Conservation (phyloP, 2,329 filamentous ascomycete genomes). For the Dissoconium aciculare region DNA sequence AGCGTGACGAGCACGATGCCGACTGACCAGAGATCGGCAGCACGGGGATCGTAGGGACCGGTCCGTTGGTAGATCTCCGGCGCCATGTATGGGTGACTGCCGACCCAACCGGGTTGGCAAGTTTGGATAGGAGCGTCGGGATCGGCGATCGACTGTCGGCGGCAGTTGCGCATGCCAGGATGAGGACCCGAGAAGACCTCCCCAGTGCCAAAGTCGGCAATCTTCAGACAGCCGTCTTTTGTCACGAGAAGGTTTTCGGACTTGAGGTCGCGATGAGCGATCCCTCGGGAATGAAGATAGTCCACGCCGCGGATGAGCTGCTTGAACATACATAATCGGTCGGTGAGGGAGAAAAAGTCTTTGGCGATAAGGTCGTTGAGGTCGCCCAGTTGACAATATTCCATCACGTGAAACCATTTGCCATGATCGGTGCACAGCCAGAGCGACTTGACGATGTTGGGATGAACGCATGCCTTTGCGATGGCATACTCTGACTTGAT, state of each 20-base stretch:
- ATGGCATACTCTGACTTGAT: constrained; percentile 86
- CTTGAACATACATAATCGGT: constrained; percentile 77
- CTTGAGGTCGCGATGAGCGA: constrained; percentile 84
- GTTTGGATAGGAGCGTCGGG: constrained; percentile 56
- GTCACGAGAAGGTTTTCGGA: constrained; percentile 73
- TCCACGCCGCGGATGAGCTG: constrained; percentile 69
- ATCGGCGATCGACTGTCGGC: constrained; percentile 48
- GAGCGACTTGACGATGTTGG: constrained; percentile 72
- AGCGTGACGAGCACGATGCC: constrained; percentile 72
- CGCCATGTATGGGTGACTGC: constrained; percentile 73
- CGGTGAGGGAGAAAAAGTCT: constrained; percentile 50
- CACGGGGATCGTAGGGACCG: constrained; percentile 54
- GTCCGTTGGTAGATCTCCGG: constrained; percentile 66
- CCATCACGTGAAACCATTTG: constrained; percentile 86
- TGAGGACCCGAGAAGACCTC: constrained; percentile 74
- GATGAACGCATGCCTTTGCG: constrained; percentile 69
- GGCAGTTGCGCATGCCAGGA: constrained; percentile 48
- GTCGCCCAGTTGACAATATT: constrained; percentile 73
- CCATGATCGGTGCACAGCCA: constrained; percentile 55
- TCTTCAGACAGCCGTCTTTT: constrained; percentile 68
- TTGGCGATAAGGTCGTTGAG: constrained; percentile 58
- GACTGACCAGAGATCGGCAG: constrained; percentile 73
- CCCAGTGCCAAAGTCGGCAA: constrained; percentile 81
- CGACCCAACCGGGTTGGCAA: constrained; percentile 67
- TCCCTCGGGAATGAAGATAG: constrained; percentile 69